A percentile compares a stretch with the other conserved stretches of the same genome.
phyloP scores from a whole-genome alignment of 169 alveolate genomes.

The Eimeria sp. region DNA sequence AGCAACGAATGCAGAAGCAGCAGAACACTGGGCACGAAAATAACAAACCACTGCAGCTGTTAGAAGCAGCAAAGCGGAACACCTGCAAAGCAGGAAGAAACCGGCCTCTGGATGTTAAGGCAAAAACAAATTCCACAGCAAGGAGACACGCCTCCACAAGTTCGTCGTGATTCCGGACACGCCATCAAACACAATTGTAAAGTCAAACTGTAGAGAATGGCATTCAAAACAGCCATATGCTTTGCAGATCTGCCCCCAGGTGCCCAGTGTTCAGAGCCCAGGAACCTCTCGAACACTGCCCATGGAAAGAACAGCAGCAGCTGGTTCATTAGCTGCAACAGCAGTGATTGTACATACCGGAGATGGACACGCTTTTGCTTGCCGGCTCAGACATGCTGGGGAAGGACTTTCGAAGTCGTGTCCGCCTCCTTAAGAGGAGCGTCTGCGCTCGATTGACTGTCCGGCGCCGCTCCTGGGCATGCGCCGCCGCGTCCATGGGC shows the following conservation, averaged over 20 bases:
- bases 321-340: background rate
- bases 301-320: background rate
- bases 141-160: background rate
- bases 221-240: background rate
- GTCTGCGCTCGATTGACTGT: conserved; percentile 57
- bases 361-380: conserved; percentile 27
- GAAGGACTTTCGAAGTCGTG: conserved; percentile 27
- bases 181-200: background rate
- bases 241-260: background rate
- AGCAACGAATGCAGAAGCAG: background rate
- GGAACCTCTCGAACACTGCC: background rate
- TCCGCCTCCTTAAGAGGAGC: conserved; percentile 67
- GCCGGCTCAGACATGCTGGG: conserved; percentile 60
- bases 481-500: conserved; percentile 18
- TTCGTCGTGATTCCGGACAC: background rate
- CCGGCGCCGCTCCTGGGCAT: conserved; percentile 64
- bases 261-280: background rate
- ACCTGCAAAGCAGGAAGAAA: background rate
- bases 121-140: background rate
- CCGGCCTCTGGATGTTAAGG: background rate
- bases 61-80: background rate
- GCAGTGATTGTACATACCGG: background rate
- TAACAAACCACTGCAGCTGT: background rate
- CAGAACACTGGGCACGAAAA: background rate
- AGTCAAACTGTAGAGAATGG: background rate